Conservation (phyloP, 2,329 filamentous ascomycete species). For the Phyllosticta ampelicida region DNA sequence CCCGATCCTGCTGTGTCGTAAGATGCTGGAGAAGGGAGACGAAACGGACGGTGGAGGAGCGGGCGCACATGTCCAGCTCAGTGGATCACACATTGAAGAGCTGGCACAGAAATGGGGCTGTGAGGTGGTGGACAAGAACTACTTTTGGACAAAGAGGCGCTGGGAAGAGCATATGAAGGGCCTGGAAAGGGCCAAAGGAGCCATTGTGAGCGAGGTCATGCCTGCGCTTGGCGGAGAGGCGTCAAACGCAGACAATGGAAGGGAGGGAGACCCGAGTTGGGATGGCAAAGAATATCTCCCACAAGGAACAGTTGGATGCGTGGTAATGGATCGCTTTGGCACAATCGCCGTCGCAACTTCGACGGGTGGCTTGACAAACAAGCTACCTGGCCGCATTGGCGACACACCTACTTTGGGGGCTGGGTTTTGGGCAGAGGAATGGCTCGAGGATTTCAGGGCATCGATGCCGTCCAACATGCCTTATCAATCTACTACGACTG, state of each 20-base stretch:
- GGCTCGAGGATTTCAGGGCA: constrained; percentile 41
- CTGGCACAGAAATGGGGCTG: constrained; percentile 60
- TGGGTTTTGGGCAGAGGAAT: constrained; percentile 85
- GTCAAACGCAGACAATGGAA: not conserved
- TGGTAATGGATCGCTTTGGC: constrained; percentile 67
- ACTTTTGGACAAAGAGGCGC: constrained; percentile 67
- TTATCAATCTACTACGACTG: constrained; percentile 10
- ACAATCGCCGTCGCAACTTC: constrained; percentile 57
- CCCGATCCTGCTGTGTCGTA: constrained; percentile 62
- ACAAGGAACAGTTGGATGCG: constrained; percentile 75
- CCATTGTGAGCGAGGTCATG: not conserved
- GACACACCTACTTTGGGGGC: constrained; percentile 77
- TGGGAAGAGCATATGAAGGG: constrained; percentile 70
- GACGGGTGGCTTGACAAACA: constrained; percentile 77
- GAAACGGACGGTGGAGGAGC: constrained; percentile 48
- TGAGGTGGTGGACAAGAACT: constrained; percentile 55
- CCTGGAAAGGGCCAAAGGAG: constrained; percentile 33
- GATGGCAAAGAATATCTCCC: constrained; percentile 57
- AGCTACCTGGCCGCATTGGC: constrained; percentile 71
- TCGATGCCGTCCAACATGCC: constrained; percentile 13
- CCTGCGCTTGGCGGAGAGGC: not conserved
- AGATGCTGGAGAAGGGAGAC: constrained; percentile 59
- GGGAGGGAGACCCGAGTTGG: constrained; percentile 37
- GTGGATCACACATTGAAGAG: constrained; percentile 56
- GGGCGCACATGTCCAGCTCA: constrained; percentile 59